phyloP scores from a whole-genome alignment of 2,329 filamentous ascomycete genomes.

The Sphaceloma murrayae region DNA sequence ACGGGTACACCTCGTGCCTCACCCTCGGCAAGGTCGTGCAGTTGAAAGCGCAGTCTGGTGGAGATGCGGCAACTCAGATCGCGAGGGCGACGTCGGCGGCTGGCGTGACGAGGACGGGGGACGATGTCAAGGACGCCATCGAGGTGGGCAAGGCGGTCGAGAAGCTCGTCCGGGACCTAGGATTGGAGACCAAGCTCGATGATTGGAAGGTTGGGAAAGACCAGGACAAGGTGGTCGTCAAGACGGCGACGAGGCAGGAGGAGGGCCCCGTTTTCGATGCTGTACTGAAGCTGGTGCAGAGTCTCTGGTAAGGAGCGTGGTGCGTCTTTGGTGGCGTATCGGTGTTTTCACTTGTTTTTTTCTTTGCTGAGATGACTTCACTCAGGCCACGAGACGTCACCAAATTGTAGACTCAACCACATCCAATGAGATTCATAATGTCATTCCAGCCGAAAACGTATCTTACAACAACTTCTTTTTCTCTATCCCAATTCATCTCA shows the following conservation, averaged over 20 bases:
- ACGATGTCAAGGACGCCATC: conserved; percentile 36
- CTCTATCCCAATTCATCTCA: background rate
- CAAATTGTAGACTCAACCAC: no score
- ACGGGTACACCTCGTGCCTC: conserved; percentile 47
- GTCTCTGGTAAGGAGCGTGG: conserved; percentile 33
- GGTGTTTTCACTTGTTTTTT: no score
- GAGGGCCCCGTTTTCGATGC: conserved; percentile 35
- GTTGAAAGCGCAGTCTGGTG: conserved; percentile 39
- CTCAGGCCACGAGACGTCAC: no score
- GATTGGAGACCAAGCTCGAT: conserved; percentile 37
- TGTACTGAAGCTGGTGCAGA: conserved; percentile 36
- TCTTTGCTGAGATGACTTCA: no score
- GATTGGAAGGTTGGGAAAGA: conserved; percentile 37
- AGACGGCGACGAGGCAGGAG: conserved; percentile 37
- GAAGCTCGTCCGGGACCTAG: conserved; percentile 36
- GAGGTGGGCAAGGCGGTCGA: conserved; percentile 38
- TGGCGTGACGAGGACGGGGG: conserved; percentile 31
- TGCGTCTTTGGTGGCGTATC: no score
- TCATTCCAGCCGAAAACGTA: background rate
- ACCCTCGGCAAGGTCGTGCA: conserved; percentile 47
- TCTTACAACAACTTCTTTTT: background rate
- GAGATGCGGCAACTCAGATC: conserved; percentile 38
- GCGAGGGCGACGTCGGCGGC: conserved; percentile 38
- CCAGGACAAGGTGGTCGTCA: conserved; percentile 35
- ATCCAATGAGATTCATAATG: background rate